Base-by-base conservation (phyloP, 2,329 filamentous ascomycete species). In the Hypoxylon sp. region DNA sequence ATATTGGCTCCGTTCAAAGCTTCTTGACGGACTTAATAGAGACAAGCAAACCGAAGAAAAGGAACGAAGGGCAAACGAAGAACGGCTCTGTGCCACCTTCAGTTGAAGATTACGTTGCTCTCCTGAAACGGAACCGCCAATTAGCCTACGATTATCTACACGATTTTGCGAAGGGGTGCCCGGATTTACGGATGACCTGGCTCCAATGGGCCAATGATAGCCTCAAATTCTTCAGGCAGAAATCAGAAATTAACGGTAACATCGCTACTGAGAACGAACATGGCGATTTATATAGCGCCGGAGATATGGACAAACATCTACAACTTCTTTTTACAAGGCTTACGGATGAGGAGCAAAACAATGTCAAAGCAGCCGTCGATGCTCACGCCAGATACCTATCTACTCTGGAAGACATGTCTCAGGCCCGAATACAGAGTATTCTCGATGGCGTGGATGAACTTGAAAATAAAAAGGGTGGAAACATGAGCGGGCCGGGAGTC, bases 1-100 rank as follows among this genome's bases (percentile, higher is more conserved):
- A 92, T 20, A 79, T 95, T 6, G 85, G 85, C 40, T 89, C 92
- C 37, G 82, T 88, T 1, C 89, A 95, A 76, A 83, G 81, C 8
- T 94, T 96, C 74, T 77, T 95, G 22, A 86, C 87, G 5, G 92
- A 94, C 70, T 86, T 95, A 64, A 88, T 96, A 77, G 88, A 89
- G 68, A 82, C 84, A 2, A 84, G 83, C 73, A 85, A 84, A 70
- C 81, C 84, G 75, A 83, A 81, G 60, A 81, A 81, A 61, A 79
- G 83, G 77, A 82, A 80, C 35, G 81, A 78, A 64, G 69, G 42
- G 6, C 50, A 64, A 37, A 49, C 30, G n/a, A 20, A 64, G 25
- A 83, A 84, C 30, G 30, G 17, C 1, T n/a, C 49, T 8, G 73
- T 79, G n/a, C 74, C 81, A 48, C 88, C 91, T 0, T 89, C 86